Evolutionary conservation across 73 alveolate genomes (phyloP).

Genomic region (Paramecium primaurelia): DNA sequence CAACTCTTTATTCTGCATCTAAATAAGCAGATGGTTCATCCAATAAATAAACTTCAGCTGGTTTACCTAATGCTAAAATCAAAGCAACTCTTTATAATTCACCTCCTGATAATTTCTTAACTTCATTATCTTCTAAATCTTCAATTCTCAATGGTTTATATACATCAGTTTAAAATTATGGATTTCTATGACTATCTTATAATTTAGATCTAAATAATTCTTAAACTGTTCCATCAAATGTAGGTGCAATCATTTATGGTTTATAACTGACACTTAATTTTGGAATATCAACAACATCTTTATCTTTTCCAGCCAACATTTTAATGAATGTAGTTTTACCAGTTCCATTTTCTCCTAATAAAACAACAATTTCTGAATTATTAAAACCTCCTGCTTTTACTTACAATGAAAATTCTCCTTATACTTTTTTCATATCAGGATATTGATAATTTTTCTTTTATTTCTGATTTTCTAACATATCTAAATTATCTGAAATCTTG

Average conservation of each 20-base stretch:
- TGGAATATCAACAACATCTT: constrained; percentile 83
- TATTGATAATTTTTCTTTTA: constrained; percentile 75
- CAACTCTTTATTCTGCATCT: constrained; percentile 96
- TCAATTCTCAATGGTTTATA: constrained; percentile 94
- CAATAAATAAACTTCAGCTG: constrained; percentile 94
- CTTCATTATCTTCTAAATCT: constrained; percentile 82
- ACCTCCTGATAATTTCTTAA: constrained; percentile 84
- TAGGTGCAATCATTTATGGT: constrained; percentile 96
- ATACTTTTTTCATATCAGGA: constrained; percentile 88
- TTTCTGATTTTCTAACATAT: constrained; percentile 14
- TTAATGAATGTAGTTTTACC: constrained; percentile 98
- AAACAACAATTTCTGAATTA: constrained; percentile 93
- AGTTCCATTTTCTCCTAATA: constrained; percentile 98
- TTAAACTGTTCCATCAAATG: constrained; percentile 92
- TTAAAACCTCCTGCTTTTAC: constrained; percentile 91
- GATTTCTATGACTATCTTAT: constrained; percentile 75
- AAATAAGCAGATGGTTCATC: constrained; percentile 99
- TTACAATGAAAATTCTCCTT: constrained; percentile 77
- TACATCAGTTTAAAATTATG: constrained; percentile 95
- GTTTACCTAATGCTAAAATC: constrained; percentile 94
- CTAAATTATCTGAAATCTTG: constrained; percentile 86
- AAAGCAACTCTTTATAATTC: constrained; percentile 98
- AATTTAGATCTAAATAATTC: constrained; percentile 80
- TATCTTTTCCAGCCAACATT: constrained; percentile 94
- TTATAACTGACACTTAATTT: constrained; percentile 88